Evolutionary conservation across 1,139 yeast genomes (phyloP), one percentile per base, ranked within the genome.

Genomic region (Kodamaea anthophila): DNA sequence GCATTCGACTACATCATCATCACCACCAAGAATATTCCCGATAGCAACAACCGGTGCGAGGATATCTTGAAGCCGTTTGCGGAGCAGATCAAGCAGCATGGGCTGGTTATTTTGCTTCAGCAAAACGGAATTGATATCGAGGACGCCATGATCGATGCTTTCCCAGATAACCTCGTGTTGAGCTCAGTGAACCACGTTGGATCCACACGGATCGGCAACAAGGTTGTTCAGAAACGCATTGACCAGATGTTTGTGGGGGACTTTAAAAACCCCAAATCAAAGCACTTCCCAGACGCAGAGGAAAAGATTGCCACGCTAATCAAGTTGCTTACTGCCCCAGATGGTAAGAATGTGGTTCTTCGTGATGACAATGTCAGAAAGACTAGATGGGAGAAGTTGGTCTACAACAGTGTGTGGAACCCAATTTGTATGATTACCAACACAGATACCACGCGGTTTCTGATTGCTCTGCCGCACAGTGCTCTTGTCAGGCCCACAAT

Each of bases 41-140:
- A 83, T 46, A 55, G 74, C 3, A 61, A 66, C 32, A 58, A 60
- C 31, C 39, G 43, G 5, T 65, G 80, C 31, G 85, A 77, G 42
- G 74, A 77, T 14, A 56, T 81, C 26, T 66, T 80, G 34, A 62
- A 52, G 15, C 75, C 80, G 2, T 83, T 75, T 2, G 71, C 78
- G 15, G 52, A 64, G 7, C 44, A 58, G 4, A 21, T 33, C 21
- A 29, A 33, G 15, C 14, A 25, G 7, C 11, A 14, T 10, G 53
- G 58, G 16, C 30, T 42, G 10, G 31, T 25, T 9, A 35, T 41
- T 20, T 12, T 41, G 9, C 44, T 41, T 19, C 30, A 80, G 24
- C 91, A 83, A 52, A 83, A 83, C 46, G 94, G 94, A 3, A 60
- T 81, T 34, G 86, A 77, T 21, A 79, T 81, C 37, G 94, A 84